These are phyloP conservation scores for Solanum chaucha DNA, from an alignment of 257 asterid species.

Conservation along the genomic window DNA sequence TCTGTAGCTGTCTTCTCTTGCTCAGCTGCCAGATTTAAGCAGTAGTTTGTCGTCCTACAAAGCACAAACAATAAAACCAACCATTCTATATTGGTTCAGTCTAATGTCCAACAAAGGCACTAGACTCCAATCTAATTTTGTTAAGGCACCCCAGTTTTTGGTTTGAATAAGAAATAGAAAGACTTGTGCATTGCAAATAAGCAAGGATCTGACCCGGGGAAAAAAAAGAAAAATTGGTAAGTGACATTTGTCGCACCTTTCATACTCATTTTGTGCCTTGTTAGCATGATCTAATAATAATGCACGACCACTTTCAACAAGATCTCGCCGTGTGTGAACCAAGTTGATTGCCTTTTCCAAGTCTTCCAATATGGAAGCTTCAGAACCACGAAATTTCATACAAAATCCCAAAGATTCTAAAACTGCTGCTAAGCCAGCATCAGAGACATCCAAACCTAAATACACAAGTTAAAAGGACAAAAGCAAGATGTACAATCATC, in stretches of 20 bases:
- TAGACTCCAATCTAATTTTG: not conserved
- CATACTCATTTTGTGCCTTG: constrained; percentile 86
- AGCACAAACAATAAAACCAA: constrained; percentile 4
- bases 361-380: constrained; percentile 89
- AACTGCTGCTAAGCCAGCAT: constrained; percentile 87
- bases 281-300: constrained; percentile 87
- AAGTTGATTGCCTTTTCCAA: constrained; percentile 80
- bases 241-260: constrained; percentile 41
- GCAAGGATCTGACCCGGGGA: not conserved
- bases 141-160: not conserved
- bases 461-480: not conserved
- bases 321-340: constrained; percentile 83
- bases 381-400: constrained; percentile 92
- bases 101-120: not conserved
- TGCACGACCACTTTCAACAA: constrained; percentile 90
- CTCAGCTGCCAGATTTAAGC: constrained; percentile 77
- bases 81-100: not conserved
- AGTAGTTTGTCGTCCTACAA: constrained; percentile 86
- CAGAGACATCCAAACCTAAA: constrained; percentile 74
- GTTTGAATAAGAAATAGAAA: not conserved
- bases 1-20: constrained; percentile 78
- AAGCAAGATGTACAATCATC: not conserved
- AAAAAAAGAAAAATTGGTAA: not conserved
- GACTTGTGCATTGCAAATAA: not conserved
- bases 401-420: constrained; percentile 93